These are phyloP conservation scores for Eimeria tenella DNA, from an alignment of 169 alveolate genomes.

Conservation along the genomic window DNA sequence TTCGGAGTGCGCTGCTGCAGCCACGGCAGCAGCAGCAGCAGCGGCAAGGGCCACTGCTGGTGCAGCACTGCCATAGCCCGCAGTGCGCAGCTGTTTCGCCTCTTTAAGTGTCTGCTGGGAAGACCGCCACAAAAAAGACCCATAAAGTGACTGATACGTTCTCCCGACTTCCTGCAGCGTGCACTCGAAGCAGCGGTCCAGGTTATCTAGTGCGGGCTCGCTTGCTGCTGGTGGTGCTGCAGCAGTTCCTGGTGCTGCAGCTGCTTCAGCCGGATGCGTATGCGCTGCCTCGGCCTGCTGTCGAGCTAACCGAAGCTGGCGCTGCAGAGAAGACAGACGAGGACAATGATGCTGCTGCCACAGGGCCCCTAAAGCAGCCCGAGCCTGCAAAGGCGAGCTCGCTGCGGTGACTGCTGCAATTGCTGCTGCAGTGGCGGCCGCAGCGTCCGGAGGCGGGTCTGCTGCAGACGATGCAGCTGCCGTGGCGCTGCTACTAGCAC, in stretches of 20 bases:
- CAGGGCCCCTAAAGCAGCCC: conserved; percentile 9
- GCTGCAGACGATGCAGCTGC: background rate
- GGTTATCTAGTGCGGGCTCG: background rate
- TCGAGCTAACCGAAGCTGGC: background rate
- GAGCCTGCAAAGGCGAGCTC: conserved; percentile 2
- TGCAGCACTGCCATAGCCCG: background rate
- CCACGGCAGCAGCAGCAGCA: background rate
- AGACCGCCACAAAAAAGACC: background rate
- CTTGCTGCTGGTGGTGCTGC: no score
- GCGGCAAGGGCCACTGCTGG: background rate
- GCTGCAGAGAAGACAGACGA: background rate
- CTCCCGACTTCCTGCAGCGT: background rate
- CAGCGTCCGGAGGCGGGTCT: background rate
- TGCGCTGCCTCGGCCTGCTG: conserved; percentile 1
- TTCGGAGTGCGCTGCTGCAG: background rate
- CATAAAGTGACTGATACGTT: background rate
- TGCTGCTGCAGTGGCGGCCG: conserved; percentile 11
- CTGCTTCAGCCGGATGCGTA: no score
- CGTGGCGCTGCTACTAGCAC: background rate
- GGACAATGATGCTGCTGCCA: conserved; percentile 30
- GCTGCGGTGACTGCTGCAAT: conserved; percentile 1
- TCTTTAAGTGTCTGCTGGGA: background rate
- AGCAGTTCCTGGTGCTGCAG: no score
- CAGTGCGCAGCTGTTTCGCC: background rate
- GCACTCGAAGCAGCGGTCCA: background rate